Conservation (phyloP, 768 basidiomycete genomes). For the Myochromella boudieri region DNA sequence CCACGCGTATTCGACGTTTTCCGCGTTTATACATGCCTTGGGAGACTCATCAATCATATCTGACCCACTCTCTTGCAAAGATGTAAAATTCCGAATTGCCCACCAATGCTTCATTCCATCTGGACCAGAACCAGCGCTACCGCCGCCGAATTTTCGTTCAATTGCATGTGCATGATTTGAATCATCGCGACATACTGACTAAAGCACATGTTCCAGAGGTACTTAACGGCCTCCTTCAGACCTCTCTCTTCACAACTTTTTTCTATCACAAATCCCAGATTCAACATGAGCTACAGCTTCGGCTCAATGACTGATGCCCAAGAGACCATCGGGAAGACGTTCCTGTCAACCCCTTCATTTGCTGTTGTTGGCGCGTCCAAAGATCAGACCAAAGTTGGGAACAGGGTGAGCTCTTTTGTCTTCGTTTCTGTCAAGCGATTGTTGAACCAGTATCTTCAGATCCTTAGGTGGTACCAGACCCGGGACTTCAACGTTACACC, state of each 20-base stretch:
- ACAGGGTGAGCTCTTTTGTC: slow-evolving; percentile 47
- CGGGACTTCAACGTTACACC: slow-evolving; percentile 64
- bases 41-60: no score
- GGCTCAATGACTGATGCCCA: slow-evolving; percentile 16
- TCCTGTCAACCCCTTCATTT: slow-evolving; percentile 61
- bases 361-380: slow-evolving; percentile 86
- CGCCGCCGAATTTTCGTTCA: no score
- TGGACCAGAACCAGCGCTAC: no score
- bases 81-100: slow-evolving; percentile 7
- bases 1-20: background rate
- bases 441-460: slow-evolving; percentile 34
- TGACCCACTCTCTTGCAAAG: slow-evolving; percentile 4
- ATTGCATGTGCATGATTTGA: slow-evolving; percentile 2
- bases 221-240: slow-evolving; percentile 5
- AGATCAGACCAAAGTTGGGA: slow-evolving; percentile 76
- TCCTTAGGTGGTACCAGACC: slow-evolving; percentile 74
- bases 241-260: slow-evolving; percentile 1
- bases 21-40: background rate
- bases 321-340: slow-evolving; percentile 47
- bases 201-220: slow-evolving; percentile 9
- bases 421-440: background rate
- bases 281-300: slow-evolving; percentile 17
- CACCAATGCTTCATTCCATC: background rate
- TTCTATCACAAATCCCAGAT: slow-evolving; percentile 10
- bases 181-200: slow-evolving; percentile 9